A percentile compares a stretch with the other conserved stretches of the same genome.
Evolutionary conservation across 208 protist genomes (phyloP).

Genomic region (Wallacemonas sp.): DNA sequence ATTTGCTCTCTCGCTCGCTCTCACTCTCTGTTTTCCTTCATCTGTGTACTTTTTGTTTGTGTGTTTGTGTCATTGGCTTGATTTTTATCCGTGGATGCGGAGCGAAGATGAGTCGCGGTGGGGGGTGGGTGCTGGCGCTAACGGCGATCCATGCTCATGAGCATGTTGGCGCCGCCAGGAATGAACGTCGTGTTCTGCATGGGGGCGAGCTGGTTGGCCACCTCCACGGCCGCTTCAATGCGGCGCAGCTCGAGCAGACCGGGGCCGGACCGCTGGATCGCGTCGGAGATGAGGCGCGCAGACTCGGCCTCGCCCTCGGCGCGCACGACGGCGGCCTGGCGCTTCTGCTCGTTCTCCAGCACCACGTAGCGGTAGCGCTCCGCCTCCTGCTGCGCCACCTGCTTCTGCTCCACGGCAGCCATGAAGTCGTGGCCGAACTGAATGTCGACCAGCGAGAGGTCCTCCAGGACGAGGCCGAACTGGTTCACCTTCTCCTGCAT

Average conservation of each 20-base stretch:
- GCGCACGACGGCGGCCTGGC: constrained; percentile 91
- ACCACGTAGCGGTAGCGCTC: constrained; percentile 96
- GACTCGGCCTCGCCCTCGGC: constrained; percentile 95
- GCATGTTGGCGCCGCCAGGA: constrained; percentile 64
- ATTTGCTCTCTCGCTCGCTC: too few relatives aligned
- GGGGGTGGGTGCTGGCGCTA: too few relatives aligned
- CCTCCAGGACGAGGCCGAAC: constrained; percentile 97
- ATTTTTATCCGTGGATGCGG: too few relatives aligned
- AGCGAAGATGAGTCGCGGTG: too few relatives aligned
- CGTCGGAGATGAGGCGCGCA: constrained; percentile 91
- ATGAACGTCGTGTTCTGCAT: constrained; percentile 88
- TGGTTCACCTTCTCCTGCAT: constrained; percentile 96
- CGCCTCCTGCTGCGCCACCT: constrained; percentile 98
- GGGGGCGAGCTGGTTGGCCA: constrained; percentile 87
- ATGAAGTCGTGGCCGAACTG: constrained; percentile 96
- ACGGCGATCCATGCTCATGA: constrained; percentile 55
- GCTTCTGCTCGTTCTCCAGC: constrained; percentile 95
- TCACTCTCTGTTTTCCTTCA: too few relatives aligned
- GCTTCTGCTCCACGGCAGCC: constrained; percentile 96
- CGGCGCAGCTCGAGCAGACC: constrained; percentile 94
- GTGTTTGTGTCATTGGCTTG: too few relatives aligned
- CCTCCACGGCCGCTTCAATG: constrained; percentile 96
- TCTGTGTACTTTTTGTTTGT: too few relatives aligned
- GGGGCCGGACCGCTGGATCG: constrained; percentile 74
- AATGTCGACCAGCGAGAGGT: constrained; percentile 98